phyloP scores from a whole-genome alignment of 83 land plant genomes.

The Larix sibirica region DNA sequence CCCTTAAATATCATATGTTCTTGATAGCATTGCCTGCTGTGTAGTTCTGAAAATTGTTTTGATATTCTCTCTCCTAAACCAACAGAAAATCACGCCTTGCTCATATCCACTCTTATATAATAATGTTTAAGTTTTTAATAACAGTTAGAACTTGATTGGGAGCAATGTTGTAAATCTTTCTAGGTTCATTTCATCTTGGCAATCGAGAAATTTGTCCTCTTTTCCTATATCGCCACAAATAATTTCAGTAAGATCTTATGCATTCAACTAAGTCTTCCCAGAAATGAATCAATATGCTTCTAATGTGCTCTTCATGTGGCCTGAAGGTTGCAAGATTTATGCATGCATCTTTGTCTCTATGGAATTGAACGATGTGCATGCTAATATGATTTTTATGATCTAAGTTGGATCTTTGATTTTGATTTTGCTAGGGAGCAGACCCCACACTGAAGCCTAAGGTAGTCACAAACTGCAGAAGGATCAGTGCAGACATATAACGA shows the following conservation, averaged over 20 bases:
- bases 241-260: background rate
- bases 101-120: background rate
- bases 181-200: background rate
- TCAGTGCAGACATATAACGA: no score
- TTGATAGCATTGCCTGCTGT: background rate
- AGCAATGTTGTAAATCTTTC: background rate
- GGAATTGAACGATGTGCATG: background rate
- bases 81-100: background rate
- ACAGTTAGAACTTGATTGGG: no score
- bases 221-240: background rate
- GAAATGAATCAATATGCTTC: background rate
- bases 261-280: background rate
- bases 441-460: no score
- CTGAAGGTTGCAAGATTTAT: background rate
- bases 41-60: background rate
- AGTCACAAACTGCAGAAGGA: no score
- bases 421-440: no score
- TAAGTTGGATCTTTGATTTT: no score
- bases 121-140: background rate
- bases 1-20: background rate
- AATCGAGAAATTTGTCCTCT: background rate
- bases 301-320: background rate
- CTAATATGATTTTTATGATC: no score
- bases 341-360: background rate
- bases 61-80: background rate